phyloP scores from a whole-genome alignment of 305 asterid species.

The Fraxinus velutina region DNA sequence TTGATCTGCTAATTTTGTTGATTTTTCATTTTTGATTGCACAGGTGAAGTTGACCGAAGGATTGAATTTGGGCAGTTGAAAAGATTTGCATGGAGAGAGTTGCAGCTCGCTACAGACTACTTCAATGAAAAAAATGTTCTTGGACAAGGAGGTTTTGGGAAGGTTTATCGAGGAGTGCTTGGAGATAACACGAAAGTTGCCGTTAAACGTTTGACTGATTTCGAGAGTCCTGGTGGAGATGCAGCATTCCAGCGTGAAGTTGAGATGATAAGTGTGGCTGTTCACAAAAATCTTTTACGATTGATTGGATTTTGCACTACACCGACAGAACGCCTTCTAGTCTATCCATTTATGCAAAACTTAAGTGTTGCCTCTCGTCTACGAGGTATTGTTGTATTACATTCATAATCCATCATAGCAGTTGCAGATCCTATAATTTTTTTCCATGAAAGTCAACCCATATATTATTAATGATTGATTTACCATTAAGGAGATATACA shows the following conservation, averaged over 20 bases:
- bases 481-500: background rate
- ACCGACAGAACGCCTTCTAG: constrained; percentile 86
- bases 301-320: constrained; percentile 94
- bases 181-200: constrained; percentile 81
- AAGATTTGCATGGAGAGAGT: constrained; percentile 92
- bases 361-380: constrained; percentile 90
- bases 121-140: constrained; percentile 81
- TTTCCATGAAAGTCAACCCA: background rate
- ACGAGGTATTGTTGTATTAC: constrained; percentile 47
- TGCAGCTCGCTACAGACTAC: constrained; percentile 82
- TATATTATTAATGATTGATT: background rate
- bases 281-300: constrained; percentile 79
- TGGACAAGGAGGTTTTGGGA: constrained; percentile 99
- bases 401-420: background rate
- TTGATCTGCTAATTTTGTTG: background rate
- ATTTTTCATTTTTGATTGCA: constrained; percentile 1
- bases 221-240: constrained; percentile 89
- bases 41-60: constrained; percentile 88
- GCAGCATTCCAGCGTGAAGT: constrained; percentile 93
- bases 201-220: constrained; percentile 79
- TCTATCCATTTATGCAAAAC: constrained; percentile 91
- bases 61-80: constrained; percentile 87
- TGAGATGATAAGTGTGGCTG: constrained; percentile 98
- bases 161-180: constrained; percentile 83
- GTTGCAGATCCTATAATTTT: background rate